These are phyloP conservation scores for Mucor irregularis DNA, from an alignment of 371 early-diverging fungal species.

Conservation along the genomic window DNA sequence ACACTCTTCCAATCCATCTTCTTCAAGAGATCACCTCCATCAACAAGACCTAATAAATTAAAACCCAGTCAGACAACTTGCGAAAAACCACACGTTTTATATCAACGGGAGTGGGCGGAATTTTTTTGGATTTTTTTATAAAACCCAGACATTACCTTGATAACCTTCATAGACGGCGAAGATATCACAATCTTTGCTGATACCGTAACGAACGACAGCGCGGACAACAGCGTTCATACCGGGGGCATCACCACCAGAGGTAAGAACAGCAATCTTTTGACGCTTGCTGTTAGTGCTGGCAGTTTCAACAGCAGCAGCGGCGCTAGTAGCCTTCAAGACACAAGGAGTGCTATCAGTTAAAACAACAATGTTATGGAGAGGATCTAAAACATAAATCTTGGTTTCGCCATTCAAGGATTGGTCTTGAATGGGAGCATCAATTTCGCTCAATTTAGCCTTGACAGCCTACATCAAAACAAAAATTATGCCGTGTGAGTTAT, in stretches of 20 bases:
- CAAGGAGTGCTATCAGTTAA: constrained; percentile 54
- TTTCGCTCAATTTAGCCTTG: constrained; percentile 25
- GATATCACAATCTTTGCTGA: constrained; percentile 82
- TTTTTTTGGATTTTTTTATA: no score
- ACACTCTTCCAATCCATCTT: constrained; percentile 92
- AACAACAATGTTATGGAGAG: constrained; percentile 72
- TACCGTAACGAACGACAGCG: constrained; percentile 90
- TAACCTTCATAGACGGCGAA: constrained; percentile 97
- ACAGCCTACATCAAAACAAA: constrained; percentile 23
- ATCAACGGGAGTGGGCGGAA: no score
- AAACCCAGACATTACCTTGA: constrained; percentile 81
- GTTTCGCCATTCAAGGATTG: constrained; percentile 27
- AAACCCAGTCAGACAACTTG: constrained; percentile 4
- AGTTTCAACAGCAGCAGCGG: constrained; percentile 21
- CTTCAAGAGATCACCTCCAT: constrained; percentile 79
- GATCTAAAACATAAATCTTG: constrained; percentile 67
- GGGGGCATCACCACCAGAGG: constrained; percentile 98
- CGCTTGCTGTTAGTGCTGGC: constrained; percentile 18
- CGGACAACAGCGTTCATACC: constrained; percentile 99
- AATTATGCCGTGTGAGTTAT: constrained; percentile 6
- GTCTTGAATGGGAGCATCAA: constrained; percentile 27
- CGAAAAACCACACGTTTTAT: background rate
- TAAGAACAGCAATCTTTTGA: constrained; percentile 88
- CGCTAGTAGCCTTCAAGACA: constrained; percentile 13
- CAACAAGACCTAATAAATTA: constrained; percentile 77